Evolutionary conservation across 371 early-diverging fungal species (phyloP).

Genomic region (Catenaria anguillulae): DNA sequence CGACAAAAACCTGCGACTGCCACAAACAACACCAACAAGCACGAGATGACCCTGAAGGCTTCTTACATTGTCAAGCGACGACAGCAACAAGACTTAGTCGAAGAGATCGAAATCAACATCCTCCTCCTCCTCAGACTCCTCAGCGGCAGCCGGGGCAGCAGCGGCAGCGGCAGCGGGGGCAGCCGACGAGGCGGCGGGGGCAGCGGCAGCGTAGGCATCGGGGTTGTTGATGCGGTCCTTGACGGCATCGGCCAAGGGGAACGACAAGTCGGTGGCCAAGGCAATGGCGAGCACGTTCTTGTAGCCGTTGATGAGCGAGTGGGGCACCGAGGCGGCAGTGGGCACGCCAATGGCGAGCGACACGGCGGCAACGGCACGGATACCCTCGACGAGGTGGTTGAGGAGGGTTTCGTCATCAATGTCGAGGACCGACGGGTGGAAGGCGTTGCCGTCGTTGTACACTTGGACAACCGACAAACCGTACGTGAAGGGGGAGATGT

Average conservation of each 20-base stretch:
- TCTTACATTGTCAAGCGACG: too few species aligned
- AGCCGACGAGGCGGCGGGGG: constrained; percentile 41
- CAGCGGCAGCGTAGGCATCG: constrained; percentile 52
- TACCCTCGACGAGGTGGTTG: constrained; percentile 58
- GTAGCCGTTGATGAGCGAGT: constrained; percentile 91
- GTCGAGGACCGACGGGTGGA: constrained; percentile 82
- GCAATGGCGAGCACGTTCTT: constrained; percentile 88
- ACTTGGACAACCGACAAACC: constrained; percentile 90
- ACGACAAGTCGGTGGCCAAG: constrained; percentile 85
- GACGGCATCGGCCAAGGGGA: constrained; percentile 80
- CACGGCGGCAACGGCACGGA: constrained; percentile 80
- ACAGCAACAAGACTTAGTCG: background rate
- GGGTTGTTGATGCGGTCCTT: constrained; percentile 84
- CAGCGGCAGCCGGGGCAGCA: constrained; percentile 31
- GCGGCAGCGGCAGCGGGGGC: constrained; percentile 27
- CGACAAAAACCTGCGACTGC: too few species aligned
- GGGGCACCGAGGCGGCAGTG: constrained; percentile 94
- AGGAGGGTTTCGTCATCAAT: constrained; percentile 76
- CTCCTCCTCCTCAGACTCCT: constrained; percentile 26
- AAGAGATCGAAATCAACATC: constrained; percentile 53
- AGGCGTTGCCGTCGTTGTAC: constrained; percentile 87
- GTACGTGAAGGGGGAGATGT: constrained; percentile 99
- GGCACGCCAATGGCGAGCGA: constrained; percentile 88
- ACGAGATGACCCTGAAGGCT: too few species aligned
- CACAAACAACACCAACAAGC: too few species aligned